Evolutionary conservation across 805 yeast species (phyloP).

Genomic region (Isabelozyma pseudorhagii): DNA sequence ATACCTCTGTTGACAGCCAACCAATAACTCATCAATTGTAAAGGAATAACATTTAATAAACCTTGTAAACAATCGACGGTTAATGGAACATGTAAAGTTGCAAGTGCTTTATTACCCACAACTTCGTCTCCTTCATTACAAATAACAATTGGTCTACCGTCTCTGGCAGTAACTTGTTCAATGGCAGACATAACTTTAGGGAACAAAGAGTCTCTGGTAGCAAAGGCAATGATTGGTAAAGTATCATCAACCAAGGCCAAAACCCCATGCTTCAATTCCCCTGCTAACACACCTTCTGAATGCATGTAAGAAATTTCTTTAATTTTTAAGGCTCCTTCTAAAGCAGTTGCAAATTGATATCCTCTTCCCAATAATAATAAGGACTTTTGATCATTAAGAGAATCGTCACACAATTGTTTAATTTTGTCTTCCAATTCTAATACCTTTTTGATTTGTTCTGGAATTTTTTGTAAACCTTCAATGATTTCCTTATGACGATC

Average conservation of each 20-base stretch:
- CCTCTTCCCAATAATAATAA: slow-evolving; percentile 94
- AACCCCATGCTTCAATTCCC: slow-evolving; percentile 98
- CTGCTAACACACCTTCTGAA: slow-evolving; percentile 98
- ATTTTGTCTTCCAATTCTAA: slow-evolving; percentile 71
- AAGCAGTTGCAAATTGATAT: slow-evolving; percentile 93
- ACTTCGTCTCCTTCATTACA: slow-evolving; percentile 79
- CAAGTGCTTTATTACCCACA: slow-evolving; percentile 55
- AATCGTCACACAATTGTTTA: slow-evolving; percentile 67
- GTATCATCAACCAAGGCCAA: slow-evolving; percentile 93
- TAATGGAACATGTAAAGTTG: slow-evolving; percentile 84
- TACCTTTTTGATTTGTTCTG: slow-evolving; percentile 79
- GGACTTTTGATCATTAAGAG: slow-evolving; percentile 79
- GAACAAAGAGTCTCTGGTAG: slow-evolving; percentile 93
- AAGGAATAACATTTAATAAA: slow-evolving; percentile 85
- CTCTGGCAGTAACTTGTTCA: slow-evolving; percentile 95
- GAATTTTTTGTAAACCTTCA: slow-evolving; percentile 78
- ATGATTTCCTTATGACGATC: slow-evolving; percentile 83
- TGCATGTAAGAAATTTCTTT: slow-evolving; percentile 99
- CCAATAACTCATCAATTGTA: slow-evolving; percentile 96
- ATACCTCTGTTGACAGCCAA: slow-evolving; percentile 91
- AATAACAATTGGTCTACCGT: slow-evolving; percentile 92
- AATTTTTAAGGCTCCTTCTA: slow-evolving; percentile 97
- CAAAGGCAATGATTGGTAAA: slow-evolving; percentile 92
- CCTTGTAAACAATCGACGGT: slow-evolving; percentile 99
- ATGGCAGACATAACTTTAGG: slow-evolving; percentile 95